phyloP scores from a whole-genome alignment of 352 stramenopile species.

The Phytophthora lateralis region DNA sequence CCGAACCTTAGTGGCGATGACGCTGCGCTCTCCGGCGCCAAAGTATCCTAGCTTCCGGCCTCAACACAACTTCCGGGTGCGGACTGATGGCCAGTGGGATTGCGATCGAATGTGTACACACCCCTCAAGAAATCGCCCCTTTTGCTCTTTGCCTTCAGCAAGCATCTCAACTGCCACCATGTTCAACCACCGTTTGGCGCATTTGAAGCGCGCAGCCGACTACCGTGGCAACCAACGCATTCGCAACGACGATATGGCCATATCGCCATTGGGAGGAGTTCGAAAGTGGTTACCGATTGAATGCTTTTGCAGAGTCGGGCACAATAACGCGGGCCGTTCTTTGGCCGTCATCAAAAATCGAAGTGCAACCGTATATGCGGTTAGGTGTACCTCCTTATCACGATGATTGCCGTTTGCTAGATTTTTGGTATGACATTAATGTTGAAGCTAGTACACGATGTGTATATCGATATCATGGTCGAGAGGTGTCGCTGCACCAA shows the following conservation, averaged over 20 bases:
- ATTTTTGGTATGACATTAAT: too few species aligned
- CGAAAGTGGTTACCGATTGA: neutral
- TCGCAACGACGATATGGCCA: neutral
- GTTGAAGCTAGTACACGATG: neutral
- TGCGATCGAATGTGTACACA: neutral
- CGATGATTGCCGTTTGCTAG: too few species aligned
- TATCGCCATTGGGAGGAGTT: too few species aligned
- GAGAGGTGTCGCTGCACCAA: neutral
- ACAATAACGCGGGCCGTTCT: neutral
- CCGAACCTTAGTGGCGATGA: neutral
- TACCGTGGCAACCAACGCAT: neutral
- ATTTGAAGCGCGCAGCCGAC: neutral
- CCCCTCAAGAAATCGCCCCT: neutral
- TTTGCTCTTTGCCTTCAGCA: neutral
- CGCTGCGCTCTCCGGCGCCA: neutral
- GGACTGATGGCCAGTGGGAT: too few species aligned
- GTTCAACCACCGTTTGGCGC: neutral
- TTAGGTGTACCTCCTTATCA: neutral
- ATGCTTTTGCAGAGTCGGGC: slow-evolving; percentile 4
- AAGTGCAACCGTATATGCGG: slow-evolving; percentile 18
- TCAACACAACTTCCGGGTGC: neutral
- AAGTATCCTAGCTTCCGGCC: neutral
- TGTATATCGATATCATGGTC: neutral
- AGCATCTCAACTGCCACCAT: neutral
- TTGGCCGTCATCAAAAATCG: slow-evolving; percentile 8